A percentile compares a stretch with the other conserved stretches of the same genome.
phyloP scores from a whole-genome alignment of 1,284 basidiomycete species.

The Rhodotorula sp. region DNA sequence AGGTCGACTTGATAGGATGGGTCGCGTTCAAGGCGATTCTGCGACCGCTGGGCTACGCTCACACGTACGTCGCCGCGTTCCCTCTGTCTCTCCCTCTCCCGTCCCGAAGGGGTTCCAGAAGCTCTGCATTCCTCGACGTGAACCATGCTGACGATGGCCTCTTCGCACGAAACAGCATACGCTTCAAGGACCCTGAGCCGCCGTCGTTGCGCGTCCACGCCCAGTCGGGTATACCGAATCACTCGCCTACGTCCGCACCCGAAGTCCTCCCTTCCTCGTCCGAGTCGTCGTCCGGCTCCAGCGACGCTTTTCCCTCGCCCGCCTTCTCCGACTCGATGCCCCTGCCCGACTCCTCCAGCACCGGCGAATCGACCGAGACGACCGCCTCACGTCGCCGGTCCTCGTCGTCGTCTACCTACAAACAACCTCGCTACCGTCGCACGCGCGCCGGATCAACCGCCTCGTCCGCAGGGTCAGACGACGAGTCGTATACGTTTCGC shows the following conservation, averaged over 20 bases:
- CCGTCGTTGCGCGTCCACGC: constrained; percentile 6
- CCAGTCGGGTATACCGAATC: not conserved
- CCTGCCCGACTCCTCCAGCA: not conserved
- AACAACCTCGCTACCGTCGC: not conserved
- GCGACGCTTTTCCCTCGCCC: constrained; percentile 7
- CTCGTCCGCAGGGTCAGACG: not conserved
- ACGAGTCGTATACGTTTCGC: not conserved
- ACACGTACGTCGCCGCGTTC: constrained; percentile 14
- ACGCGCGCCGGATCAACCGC: not conserved
- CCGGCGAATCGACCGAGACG: not conserved
- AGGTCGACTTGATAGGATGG: constrained; percentile 32
- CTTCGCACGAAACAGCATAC: constrained; percentile 9
- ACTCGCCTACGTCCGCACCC: not conserved
- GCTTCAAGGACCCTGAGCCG: constrained; percentile 40
- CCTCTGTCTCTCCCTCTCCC: not conserved
- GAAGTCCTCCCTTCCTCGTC: not conserved
- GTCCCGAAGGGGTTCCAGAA: not conserved
- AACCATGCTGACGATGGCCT: no score
- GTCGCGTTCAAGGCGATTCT: constrained; percentile 27
- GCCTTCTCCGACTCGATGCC: constrained; percentile 1
- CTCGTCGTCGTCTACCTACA: not conserved
- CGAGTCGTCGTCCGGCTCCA: constrained; percentile 2
- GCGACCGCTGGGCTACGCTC: constrained; percentile 31
- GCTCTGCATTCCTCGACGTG: not conserved
- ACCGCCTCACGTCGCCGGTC: not conserved